These are phyloP conservation scores for Eragrostis curvula DNA, from an alignment of 176 grass and related monocot genomes.

Conservation along the genomic window DNA sequence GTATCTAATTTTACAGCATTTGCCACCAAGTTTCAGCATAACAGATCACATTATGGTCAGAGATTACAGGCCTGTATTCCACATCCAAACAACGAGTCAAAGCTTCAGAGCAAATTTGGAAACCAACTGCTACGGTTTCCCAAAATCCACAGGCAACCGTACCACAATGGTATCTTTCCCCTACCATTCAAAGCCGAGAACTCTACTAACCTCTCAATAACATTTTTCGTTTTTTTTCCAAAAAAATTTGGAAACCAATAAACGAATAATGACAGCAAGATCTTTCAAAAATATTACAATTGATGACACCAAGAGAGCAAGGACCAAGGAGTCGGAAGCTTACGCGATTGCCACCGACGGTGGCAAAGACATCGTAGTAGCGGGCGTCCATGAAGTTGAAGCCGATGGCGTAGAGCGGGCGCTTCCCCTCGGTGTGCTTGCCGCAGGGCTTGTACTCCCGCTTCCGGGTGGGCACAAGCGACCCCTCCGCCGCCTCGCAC, in stretches of 20 bases:
- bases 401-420: conserved; percentile 78
- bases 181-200: neutral
- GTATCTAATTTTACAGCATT: neutral
- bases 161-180: neutral
- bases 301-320: neutral
- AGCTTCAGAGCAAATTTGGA: neutral
- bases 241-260: too few species aligned
- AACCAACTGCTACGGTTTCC: neutral
- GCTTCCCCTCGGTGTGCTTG: conserved; percentile 71
- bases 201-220: neutral
- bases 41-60: conserved; percentile 6
- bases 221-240: too few species aligned
- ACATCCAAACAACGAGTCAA: neutral
- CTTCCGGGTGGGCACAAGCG: conserved; percentile 53
- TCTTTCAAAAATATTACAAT: neutral
- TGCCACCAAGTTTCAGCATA: neutral
- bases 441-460: conserved; percentile 73
- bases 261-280: neutral
- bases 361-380: conserved; percentile 88
- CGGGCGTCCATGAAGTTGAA: conserved; percentile 88
- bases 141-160: neutral
- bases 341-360: conserved; percentile 66
- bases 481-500: conserved; percentile 67
- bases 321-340: neutral
- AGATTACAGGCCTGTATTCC: neutral